A percentile compares a stretch with the other conserved stretches of the same genome.
Conservation (phyloP, 192 early-diverging fungal genomes). For the Coemansia sp. region DNA sequence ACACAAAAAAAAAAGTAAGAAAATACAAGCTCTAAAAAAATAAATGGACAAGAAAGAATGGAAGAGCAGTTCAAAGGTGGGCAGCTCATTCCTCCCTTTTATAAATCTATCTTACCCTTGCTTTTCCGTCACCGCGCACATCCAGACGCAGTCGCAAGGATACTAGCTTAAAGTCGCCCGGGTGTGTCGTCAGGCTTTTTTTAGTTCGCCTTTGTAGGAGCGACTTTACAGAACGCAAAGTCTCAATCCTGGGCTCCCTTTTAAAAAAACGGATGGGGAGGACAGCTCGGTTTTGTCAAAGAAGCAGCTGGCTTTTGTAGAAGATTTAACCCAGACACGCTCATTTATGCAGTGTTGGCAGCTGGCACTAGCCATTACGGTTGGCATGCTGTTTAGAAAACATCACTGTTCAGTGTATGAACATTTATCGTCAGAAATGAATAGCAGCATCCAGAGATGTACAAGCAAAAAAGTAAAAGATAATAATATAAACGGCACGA, state of each 20-base stretch:
- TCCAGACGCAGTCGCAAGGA: background rate
- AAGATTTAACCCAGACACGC: background rate
- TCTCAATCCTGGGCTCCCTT: background rate
- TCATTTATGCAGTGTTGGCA: background rate
- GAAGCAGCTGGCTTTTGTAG: background rate
- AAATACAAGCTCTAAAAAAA: background rate
- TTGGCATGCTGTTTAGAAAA: background rate
- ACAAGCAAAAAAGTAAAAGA: background rate
- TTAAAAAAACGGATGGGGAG: background rate
- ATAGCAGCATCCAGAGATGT: background rate
- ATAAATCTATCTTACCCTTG: background rate
- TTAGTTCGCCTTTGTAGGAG: background rate
- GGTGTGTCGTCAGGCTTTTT: background rate
- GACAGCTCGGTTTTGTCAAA: background rate
- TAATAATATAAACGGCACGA: background rate
- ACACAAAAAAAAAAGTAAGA: background rate
- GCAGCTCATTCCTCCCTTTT: no score
- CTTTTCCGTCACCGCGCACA: background rate
- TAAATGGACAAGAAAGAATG: constrained; percentile 1
- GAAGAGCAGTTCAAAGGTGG: background rate
- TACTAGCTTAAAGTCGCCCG: background rate
- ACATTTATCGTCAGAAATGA: background rate
- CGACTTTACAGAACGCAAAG: background rate
- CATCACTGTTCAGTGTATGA: background rate
- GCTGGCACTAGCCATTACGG: background rate